Percentiles rank a stretch among this genome's conserved stretches.
Evolutionary conservation across 2,329 filamentous ascomycete species (phyloP).

Genomic region (Trichothecium roseum): DNA sequence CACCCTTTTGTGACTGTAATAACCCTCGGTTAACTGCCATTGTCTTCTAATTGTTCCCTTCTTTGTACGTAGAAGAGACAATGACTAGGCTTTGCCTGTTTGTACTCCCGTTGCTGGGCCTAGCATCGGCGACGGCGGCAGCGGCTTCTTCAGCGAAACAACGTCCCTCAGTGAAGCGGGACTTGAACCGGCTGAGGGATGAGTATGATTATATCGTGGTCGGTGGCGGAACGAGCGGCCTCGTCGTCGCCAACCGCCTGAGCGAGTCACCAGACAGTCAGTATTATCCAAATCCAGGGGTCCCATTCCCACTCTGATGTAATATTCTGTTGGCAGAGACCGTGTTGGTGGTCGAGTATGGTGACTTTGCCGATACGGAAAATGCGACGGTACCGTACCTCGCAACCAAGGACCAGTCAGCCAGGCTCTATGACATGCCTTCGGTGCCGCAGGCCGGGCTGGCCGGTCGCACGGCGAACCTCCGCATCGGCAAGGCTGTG

Average conservation of each 20-base stretch:
- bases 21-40: no score
- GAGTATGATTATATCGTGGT: constrained; percentile 17
- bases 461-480: constrained; percentile 9
- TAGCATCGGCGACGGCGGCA: no score
- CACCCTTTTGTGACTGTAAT: no score
- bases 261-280: constrained; percentile 9
- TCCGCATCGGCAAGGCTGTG: constrained; percentile 14
- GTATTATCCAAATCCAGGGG: no score
- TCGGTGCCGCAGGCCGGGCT: constrained; percentile 15
- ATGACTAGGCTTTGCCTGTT: no score
- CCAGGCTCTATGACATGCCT: constrained; percentile 9
- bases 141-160: background rate
- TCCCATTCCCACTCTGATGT: no score
- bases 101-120: background rate
- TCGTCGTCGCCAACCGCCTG: constrained; percentile 18
- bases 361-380: constrained; percentile 14
- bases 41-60: no score
- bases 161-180: background rate
- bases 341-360: constrained; percentile 17
- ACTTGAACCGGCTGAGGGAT: constrained; percentile 1
- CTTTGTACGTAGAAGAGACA: no score
- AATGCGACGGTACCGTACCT: constrained; percentile 13
- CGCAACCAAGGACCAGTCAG: constrained; percentile 8
- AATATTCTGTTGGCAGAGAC: constrained; percentile 8
- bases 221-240: constrained; percentile 19